A percentile compares a stretch with the other conserved stretches of the same genome.
These are phyloP conservation scores for Medicago arabica DNA, from an alignment of 306 rosid genomes.

Conservation along the genomic window DNA sequence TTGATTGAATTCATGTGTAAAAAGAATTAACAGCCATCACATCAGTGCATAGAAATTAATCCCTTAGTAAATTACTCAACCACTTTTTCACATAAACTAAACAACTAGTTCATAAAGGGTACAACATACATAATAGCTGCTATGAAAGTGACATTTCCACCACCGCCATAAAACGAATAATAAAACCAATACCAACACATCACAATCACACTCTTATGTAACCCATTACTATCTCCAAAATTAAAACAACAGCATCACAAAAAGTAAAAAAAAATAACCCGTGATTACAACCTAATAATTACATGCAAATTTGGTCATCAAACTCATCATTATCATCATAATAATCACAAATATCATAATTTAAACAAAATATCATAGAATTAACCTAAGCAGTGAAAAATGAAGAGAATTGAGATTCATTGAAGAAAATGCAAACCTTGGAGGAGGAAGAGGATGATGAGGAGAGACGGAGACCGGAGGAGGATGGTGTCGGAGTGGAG, in stretches of 20 bases:
- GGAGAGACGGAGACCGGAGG: constrained; percentile 63
- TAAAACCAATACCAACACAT: constrained; percentile 27
- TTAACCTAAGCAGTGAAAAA: constrained; percentile 5
- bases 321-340: background rate
- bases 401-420: background rate
- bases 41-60: too few relatives aligned
- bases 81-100: constrained; percentile 50
- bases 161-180: constrained; percentile 36
- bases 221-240: constrained; percentile 12
- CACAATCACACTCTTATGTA: constrained; percentile 43
- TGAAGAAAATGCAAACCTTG: constrained; percentile 59
- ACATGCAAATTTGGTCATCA: constrained; percentile 21
- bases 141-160: constrained; percentile 54
- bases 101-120: constrained; percentile 53
- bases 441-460: constrained; percentile 68
- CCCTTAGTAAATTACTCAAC: background rate
- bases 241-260: too few relatives aligned
- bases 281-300: constrained; percentile 19
- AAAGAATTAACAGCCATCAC: too few relatives aligned
- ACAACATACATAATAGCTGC: constrained; percentile 20
- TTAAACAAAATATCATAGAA: background rate
- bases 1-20: too few relatives aligned
- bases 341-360: background rate
- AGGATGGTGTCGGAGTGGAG: constrained; percentile 64
- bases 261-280: constrained; percentile 3